Conservation (phyloP, 2,329 filamentous ascomycete genomes). For the Claviceps sp. region DNA sequence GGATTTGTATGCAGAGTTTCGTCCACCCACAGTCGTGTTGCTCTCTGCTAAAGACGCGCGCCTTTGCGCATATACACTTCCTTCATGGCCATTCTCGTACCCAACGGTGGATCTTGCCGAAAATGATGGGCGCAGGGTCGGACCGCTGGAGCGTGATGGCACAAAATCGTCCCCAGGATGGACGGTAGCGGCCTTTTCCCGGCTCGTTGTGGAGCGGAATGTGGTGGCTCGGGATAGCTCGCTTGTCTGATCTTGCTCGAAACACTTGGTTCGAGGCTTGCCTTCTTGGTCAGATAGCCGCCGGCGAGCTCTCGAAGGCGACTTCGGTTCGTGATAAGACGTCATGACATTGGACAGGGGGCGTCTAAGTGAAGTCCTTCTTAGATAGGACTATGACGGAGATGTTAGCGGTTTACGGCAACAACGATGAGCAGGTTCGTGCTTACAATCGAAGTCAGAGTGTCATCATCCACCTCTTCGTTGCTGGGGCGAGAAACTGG, state of each 20-base stretch:
- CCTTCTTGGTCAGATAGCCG: constrained; percentile 46
- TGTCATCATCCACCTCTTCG: constrained; percentile 19
- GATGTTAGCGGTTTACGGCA: constrained; percentile 1
- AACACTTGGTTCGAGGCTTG: constrained; percentile 22
- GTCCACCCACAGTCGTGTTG: constrained; percentile 24
- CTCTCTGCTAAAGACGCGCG: constrained; percentile 36
- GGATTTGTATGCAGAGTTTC: constrained; percentile 30
- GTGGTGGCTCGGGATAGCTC: constrained; percentile 28
- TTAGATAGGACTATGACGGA: constrained; percentile 30
- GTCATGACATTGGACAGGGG: constrained; percentile 39
- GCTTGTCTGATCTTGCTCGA: constrained; percentile 30
- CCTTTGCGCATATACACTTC: constrained; percentile 17
- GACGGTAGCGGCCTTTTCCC: constrained; percentile 29
- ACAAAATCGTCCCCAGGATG: constrained; percentile 24
- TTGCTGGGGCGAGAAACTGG: constrained; percentile 25
- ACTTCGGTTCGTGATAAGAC: constrained; percentile 29
- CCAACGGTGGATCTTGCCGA: constrained; percentile 35
- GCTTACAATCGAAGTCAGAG: constrained; percentile 34
- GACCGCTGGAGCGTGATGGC: constrained; percentile 19
- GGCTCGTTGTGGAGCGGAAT: constrained; percentile 26
- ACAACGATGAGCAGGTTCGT: background rate
- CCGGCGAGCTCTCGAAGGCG: constrained; percentile 36
- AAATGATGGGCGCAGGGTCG: constrained; percentile 27
- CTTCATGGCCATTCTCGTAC: constrained; percentile 27
- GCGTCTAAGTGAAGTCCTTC: constrained; percentile 33